Conservation (phyloP, 768 basidiomycete genomes). For the Mycena galopus region DNA sequence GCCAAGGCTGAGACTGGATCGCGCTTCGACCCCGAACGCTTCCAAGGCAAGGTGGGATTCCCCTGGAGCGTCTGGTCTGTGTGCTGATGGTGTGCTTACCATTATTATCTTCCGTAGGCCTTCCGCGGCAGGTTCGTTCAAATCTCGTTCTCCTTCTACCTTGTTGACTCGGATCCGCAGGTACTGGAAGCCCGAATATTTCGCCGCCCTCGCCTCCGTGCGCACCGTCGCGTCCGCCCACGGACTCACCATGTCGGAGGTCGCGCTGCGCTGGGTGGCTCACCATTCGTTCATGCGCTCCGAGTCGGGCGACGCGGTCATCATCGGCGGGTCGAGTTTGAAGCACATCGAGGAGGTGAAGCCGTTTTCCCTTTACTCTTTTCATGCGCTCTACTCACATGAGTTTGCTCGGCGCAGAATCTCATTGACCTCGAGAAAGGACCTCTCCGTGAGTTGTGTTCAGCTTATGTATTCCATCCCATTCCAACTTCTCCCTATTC, state of each 20-base stretch:
- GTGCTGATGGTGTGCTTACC: not conserved
- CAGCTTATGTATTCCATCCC: no score
- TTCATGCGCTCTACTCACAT: not conserved
- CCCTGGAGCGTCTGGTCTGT: not conserved
- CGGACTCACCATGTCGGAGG: conserved; percentile 61
- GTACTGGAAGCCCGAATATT: conserved; percentile 67
- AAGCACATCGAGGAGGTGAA: conserved; percentile 66
- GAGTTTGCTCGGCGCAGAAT: conserved; percentile 48
- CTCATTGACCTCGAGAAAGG: conserved; percentile 69
- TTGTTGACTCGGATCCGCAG: conserved; percentile 38
- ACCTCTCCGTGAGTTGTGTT: conserved; percentile 59
- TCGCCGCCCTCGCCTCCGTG: conserved; percentile 61
- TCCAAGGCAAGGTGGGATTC: conserved; percentile 58
- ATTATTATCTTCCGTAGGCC: conserved; percentile 35
- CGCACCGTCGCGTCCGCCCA: conserved; percentile 60
- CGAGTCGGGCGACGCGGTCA: conserved; percentile 63
- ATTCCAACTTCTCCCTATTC: no score
- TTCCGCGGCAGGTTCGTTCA: conserved; percentile 53
- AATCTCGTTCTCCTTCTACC: conserved; percentile 21
- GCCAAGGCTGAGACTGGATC: conserved; percentile 61
- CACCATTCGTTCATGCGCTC: conserved; percentile 65
- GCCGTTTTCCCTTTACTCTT: not conserved
- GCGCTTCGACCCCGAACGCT: conserved; percentile 62
- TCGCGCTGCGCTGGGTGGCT: conserved; percentile 71
- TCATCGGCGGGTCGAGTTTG: conserved; percentile 72